These are phyloP conservation scores for Tetrahymena elliotti DNA, from an alignment of 73 alveolate species.

Conservation along the genomic window DNA sequence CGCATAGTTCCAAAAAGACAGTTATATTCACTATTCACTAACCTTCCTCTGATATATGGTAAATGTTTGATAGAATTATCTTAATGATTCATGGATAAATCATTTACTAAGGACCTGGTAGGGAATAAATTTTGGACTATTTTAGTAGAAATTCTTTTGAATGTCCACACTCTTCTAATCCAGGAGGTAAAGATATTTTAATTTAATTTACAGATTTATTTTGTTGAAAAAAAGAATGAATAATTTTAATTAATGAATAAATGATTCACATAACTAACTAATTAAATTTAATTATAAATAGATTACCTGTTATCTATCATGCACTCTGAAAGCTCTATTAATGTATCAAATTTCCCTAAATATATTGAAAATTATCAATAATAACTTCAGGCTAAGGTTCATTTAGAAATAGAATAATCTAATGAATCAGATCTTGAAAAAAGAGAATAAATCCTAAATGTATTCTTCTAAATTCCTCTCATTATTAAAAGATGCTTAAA, in stretches of 20 bases:
- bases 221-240: too few relatives aligned
- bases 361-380: background rate
- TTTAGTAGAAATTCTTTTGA: slow-evolving; percentile 51
- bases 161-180: slow-evolving; percentile 74
- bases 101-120: slow-evolving; percentile 41
- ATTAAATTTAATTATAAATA: background rate
- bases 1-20: slow-evolving; percentile 55
- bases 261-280: background rate
- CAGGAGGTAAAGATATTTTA: slow-evolving; percentile 73
- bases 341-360: background rate
- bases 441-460: background rate
- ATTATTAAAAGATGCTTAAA: background rate
- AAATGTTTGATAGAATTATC: slow-evolving; percentile 60
- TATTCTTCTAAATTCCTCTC: background rate
- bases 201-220: too few relatives aligned
- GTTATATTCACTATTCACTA: slow-evolving; percentile 79
- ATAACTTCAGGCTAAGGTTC: background rate
- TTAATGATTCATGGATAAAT: slow-evolving; percentile 54
- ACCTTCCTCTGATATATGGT: slow-evolving; percentile 69
- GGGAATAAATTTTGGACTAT: slow-evolving; percentile 37
- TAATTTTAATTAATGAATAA: too few relatives aligned
- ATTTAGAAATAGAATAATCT: background rate
- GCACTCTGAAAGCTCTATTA: background rate
- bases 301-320: background rate
- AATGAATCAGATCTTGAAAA: background rate